These are phyloP conservation scores for Keithomyces neogunnii DNA, from an alignment of 2,329 filamentous ascomycete species.

Conservation along the genomic window DNA sequence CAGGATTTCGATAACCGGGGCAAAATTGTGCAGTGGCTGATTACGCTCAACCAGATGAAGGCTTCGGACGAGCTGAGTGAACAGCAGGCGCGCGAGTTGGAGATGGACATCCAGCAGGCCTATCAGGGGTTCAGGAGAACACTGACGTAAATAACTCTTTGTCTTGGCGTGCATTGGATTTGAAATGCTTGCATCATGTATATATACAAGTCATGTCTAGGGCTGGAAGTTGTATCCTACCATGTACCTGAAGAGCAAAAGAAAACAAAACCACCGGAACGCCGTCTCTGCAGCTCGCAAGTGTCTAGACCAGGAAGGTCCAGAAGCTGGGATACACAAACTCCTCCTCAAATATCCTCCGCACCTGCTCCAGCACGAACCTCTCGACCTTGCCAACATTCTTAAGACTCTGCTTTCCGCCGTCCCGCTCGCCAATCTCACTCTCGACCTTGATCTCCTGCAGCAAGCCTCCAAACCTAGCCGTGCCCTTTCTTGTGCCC, in stretches of 20 bases:
- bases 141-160: constrained; percentile 38
- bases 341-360: constrained; percentile 96
- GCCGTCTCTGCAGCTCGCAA: background rate
- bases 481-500: constrained; percentile 18
- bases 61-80: constrained; percentile 85
- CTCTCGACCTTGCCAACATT: constrained; percentile 98
- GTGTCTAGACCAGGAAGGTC: constrained; percentile 78
- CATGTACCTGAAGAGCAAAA: too few species aligned
- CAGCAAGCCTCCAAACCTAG: constrained; percentile 61
- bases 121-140: constrained; percentile 90
- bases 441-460: constrained; percentile 95
- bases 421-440: constrained; percentile 88
- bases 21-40: constrained; percentile 98
- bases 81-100: constrained; percentile 78
- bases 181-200: background rate
- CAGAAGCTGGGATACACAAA: constrained; percentile 98
- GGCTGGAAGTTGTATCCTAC: too few species aligned
- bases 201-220: too few species aligned
- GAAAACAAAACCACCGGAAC: background rate
- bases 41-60: constrained; percentile 95
- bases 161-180: background rate
- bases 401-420: constrained; percentile 89
- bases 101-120: constrained; percentile 88
- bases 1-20: constrained; percentile 89
- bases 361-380: constrained; percentile 93